Evolutionary conservation across 2,329 filamentous ascomycete genomes (phyloP), one percentile per base, ranked within the genome.

Genomic region (Cladosporium sp.): DNA sequence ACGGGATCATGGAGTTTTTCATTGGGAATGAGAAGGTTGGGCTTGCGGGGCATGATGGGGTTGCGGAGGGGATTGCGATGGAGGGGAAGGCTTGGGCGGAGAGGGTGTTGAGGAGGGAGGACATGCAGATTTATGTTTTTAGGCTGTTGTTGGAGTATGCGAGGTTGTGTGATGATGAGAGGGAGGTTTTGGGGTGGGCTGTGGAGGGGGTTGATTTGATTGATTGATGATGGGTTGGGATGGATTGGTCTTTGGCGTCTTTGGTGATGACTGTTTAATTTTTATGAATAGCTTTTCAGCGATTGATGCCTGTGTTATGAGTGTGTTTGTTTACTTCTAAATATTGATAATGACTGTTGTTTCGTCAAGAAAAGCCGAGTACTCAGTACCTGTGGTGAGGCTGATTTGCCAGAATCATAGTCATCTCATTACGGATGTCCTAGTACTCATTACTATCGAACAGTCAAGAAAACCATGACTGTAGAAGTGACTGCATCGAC

Each of bases 1-100:
- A 88, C 67, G 88, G 86, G 51, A 88, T 92, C 64, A 83, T 92
- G 82, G 86, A 90, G 65, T 93, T 91, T 73, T 92, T 93, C 71
- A 73, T 91, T 5, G 89, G 89, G 3, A 75, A 73, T 56, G 66
- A 69, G 62, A 65, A 65, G 34, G 69, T 67, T 18, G 75, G 73
- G 3, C 63, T 75, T 23, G 71, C 66, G 1, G 76, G 75, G 0
- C 79, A 78, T 56, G 89, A 92, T 71, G 76, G 77, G 1, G 82
- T 81, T 3, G 91, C 88, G 0, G 80, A 86, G 75, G 83, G 80
- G 74, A 91, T 93, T 71, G 90, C 90, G 14, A 77, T 80, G 51
- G 84, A 84, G 3, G 89, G 90, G 2, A 86, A 88, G 73, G 80
- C 81, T 34, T 93, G 90, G 90, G 88, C 89, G 0, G 85, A 87